Percentiles rank a stretch among this genome's conserved stretches.
These are phyloP conservation scores for Eimeria mitis DNA, from an alignment of 169 alveolate species.

Conservation along the genomic window DNA sequence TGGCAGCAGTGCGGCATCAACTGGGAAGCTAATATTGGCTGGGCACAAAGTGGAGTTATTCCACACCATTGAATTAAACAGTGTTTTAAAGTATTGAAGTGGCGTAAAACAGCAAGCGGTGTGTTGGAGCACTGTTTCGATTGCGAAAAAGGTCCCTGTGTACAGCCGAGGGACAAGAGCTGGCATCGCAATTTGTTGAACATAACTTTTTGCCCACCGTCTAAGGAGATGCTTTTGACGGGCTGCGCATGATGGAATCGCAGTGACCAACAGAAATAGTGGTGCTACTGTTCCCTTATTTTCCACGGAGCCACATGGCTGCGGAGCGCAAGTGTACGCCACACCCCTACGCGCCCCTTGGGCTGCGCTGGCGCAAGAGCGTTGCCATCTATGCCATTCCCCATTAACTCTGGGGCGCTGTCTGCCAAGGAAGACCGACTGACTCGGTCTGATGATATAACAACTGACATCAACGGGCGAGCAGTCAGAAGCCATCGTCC, in stretches of 20 bases:
- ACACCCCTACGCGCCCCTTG: conserved; percentile 17
- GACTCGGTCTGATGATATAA: conserved; percentile 22
- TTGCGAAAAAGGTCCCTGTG: conserved; percentile 40
- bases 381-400: conserved; percentile 44
- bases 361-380: conserved; percentile 42
- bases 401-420: conserved; percentile 71
- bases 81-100: background rate
- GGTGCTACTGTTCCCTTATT: conserved; percentile 37
- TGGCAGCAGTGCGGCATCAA: background rate
- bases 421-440: conserved; percentile 67
- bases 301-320: conserved; percentile 39
- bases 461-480: conserved; percentile 41
- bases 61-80: background rate
- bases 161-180: conserved; percentile 30
- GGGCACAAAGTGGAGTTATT: background rate
- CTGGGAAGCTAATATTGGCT: background rate
- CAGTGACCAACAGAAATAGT: conserved; percentile 8
- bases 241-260: background rate
- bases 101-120: conserved; percentile 18
- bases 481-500: conserved; percentile 17
- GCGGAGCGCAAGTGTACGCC: conserved; percentile 7
- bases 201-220: background rate
- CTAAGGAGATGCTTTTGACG: background rate
- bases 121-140: conserved; percentile 9
- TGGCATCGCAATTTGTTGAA: background rate